Conservation (phyloP, 2,329 filamentous ascomycete genomes). For the Penicillium sp. region DNA sequence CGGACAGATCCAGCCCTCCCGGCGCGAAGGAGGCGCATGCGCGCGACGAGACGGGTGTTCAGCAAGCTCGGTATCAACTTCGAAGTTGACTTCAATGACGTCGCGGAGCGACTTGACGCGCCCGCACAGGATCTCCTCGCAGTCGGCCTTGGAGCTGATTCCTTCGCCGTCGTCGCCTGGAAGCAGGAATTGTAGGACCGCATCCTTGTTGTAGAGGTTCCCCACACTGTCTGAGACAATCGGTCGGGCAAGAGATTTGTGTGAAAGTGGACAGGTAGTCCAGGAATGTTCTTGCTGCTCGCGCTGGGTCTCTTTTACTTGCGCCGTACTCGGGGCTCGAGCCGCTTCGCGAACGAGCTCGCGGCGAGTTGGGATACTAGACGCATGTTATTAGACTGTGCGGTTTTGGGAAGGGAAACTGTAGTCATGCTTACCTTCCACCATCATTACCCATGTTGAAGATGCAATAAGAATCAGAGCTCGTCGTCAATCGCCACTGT, state of each 20-base stretch:
- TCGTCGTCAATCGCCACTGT: slow-evolving; percentile 21
- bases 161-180: slow-evolving; percentile 57
- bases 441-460: slow-evolving; percentile 90
- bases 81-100: slow-evolving; percentile 82
- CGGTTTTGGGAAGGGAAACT: too few relatives aligned
- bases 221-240: slow-evolving; percentile 84
- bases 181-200: slow-evolving; percentile 71
- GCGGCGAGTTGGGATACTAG: slow-evolving; percentile 84
- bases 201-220: slow-evolving; percentile 91
- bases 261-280: slow-evolving; percentile 85
- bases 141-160: slow-evolving; percentile 58
- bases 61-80: slow-evolving; percentile 48
- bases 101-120: slow-evolving; percentile 79
- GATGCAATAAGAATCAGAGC: slow-evolving; percentile 2
- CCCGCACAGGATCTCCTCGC: slow-evolving; percentile 62
- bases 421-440: slow-evolving; percentile 61
- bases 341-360: slow-evolving; percentile 95
- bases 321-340: slow-evolving; percentile 75
- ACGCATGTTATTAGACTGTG: slow-evolving; percentile 4
- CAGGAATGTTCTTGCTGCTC: slow-evolving; percentile 86
- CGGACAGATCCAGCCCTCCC: slow-evolving; percentile 75
- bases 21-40: slow-evolving; percentile 37
- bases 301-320: slow-evolving; percentile 84
- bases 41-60: slow-evolving; percentile 44
- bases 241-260: slow-evolving; percentile 69